Base-by-base conservation (phyloP, 768 basidiomycete genomes). In the Pisolithus orientalis region DNA sequence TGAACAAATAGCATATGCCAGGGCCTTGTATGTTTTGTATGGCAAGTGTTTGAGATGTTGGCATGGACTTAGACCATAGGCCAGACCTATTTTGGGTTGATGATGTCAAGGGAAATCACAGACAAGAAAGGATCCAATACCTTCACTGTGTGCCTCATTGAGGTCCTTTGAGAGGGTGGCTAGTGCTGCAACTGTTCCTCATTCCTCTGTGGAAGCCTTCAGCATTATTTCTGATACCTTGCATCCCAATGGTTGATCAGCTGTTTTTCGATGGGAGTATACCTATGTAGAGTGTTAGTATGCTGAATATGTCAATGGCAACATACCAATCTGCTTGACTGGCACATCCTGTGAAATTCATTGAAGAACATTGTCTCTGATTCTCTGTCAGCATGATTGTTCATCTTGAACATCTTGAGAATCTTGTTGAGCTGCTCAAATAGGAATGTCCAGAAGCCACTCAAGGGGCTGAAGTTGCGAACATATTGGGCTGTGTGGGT, bases 281-380 rank as follows among this genome's bases (percentile, higher is more conserved):
- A 38, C 27, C 25, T 53, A 31, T 2, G 29, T 53, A 4, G 17
- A 34, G 16, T 49, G 39, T 5, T 40, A 46, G 10, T 48, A 6
- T 16, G 38, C n/a, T 1, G 39, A 5, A 31, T 49, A 48, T 11
- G 27, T 53, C 46, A 31, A n/a, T 29, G 0, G 17, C 3, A 42
- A 28, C 32, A 67, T 52, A 82, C 84, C 84, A 87, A 27, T 83
- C 84, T 14, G 85, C 85, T 66, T 85, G 84, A 27, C 80, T 78
- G 37, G 85, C 79, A 63, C 84, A 85, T 17, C 80, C 80, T 54
- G 79, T 76, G 6, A n/a, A n/a, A n/a, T n/a, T n/a, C n/a, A n/a
- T n/a, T n/a, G n/a, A n/a, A n/a, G n/a, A n/a, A n/a, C n/a, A n/a
- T n/a, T n/a, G n/a, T n/a, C n/a, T n/a, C n/a, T n/a, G n/a, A n/a